Percentiles rank a stretch among this genome's conserved stretches.
Evolutionary conservation across 495 filamentous ascomycete genomes (phyloP).

Genomic region (Collariella sp.): DNA sequence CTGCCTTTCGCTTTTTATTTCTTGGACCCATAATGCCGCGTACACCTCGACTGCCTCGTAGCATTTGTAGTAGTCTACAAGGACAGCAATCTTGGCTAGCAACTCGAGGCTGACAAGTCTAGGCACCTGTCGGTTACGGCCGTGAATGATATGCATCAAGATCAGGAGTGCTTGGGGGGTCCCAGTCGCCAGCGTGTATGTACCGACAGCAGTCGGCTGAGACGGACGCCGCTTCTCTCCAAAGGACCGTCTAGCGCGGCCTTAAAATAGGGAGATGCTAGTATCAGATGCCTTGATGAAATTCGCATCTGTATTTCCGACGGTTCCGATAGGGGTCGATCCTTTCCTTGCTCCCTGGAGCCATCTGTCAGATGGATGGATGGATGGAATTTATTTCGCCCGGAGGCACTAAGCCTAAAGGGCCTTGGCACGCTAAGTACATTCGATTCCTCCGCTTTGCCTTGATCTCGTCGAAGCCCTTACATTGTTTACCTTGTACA

Average conservation of each 20-base stretch:
- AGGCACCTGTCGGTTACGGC: neutral
- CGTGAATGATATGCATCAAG: neutral
- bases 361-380: too few species aligned
- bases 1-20: conserved; percentile 12
- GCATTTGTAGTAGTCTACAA: conserved; percentile 44
- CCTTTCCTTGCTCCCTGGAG: too few species aligned
- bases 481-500: too few species aligned
- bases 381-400: too few species aligned
- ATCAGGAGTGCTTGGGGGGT: neutral
- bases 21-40: conserved; percentile 30
- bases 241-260: neutral
- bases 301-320: neutral
- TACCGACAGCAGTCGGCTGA: neutral
- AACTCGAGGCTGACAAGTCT: conserved; percentile 28
- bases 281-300: neutral
- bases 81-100: conserved; percentile 38
- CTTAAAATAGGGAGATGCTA: neutral
- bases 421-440: too few species aligned
- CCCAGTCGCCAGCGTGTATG: neutral
- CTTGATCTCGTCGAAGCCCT: too few species aligned
- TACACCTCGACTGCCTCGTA: conserved; percentile 29
- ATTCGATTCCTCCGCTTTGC: too few species aligned
- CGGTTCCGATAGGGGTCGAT: too few species aligned
- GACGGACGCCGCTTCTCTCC: neutral
- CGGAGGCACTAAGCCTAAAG: too few species aligned